These are phyloP conservation scores for Blastobotrys proliferans DNA, from an alignment of 1,139 yeast genomes.

Conservation along the genomic window DNA sequence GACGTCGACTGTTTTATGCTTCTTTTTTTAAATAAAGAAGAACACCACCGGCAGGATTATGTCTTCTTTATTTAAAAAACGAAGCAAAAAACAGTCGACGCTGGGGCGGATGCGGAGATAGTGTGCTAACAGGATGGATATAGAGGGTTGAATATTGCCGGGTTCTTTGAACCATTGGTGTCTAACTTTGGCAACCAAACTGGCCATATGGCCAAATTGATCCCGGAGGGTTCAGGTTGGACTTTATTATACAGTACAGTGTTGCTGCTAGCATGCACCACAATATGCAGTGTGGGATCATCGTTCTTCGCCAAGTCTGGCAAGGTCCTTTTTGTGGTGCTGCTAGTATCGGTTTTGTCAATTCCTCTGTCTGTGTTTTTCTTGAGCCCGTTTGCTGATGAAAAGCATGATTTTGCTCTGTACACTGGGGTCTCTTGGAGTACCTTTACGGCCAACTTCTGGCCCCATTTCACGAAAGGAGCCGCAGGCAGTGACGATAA, in stretches of 20 bases:
- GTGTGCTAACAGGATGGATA: no score
- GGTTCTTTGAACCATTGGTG: slow-evolving; percentile 69
- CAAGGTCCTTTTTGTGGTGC: slow-evolving; percentile 60
- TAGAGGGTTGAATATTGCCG: slow-evolving; percentile 67
- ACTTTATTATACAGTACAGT: slow-evolving; percentile 60
- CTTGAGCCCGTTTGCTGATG: slow-evolving; percentile 54
- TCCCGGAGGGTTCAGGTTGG: slow-evolving; percentile 58
- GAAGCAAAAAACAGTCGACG: no score
- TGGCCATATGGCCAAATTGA: slow-evolving; percentile 52
- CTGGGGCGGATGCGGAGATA: no score
- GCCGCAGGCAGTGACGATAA: slow-evolving; percentile 97
- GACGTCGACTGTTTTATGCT: no score
- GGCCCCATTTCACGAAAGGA: slow-evolving; percentile 77
- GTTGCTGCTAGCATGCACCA: slow-evolving; percentile 66
- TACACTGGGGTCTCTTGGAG: slow-evolving; percentile 74
- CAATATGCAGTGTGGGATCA: slow-evolving; percentile 76
- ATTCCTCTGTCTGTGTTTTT: slow-evolving; percentile 74
- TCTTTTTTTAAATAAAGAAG: no score
- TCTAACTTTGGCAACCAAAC: slow-evolving; percentile 55
- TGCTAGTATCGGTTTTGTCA: slow-evolving; percentile 71
- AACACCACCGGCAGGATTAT: no score
- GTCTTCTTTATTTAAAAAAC: no score
- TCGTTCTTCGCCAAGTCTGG: slow-evolving; percentile 82
- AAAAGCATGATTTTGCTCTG: slow-evolving; percentile 41
- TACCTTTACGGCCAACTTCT: slow-evolving; percentile 60